Evolutionary conservation across 1,284 basidiomycete genomes (phyloP).

Genomic region (Golubevia pallescens): DNA sequence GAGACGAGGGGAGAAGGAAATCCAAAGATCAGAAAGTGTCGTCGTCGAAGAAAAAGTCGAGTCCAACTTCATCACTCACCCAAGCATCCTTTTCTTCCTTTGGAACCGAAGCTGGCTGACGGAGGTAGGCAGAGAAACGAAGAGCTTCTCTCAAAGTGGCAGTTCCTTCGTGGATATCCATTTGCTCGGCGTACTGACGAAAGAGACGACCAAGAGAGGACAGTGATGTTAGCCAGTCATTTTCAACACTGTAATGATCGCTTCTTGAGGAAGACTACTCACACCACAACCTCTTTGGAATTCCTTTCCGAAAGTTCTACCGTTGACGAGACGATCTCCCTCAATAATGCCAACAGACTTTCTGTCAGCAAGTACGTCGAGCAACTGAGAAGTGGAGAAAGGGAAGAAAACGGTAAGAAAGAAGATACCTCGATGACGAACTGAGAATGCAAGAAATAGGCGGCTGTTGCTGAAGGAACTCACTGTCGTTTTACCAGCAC

Average conservation of each 20-base stretch:
- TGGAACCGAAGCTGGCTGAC: slow-evolving; percentile 31
- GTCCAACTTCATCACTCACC: neutral
- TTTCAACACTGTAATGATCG: too few relatives aligned
- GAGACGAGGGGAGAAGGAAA: neutral
- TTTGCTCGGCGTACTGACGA: slow-evolving; percentile 45
- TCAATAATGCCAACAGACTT: slow-evolving; percentile 49
- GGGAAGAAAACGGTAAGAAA: too few relatives aligned
- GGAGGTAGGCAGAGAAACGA: slow-evolving; percentile 53
- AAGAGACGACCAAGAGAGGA: too few relatives aligned
- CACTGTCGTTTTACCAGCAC: slow-evolving; percentile 55
- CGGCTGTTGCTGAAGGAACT: too few relatives aligned
- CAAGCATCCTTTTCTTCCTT: slow-evolving; percentile 43
- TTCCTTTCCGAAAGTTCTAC: slow-evolving; percentile 33
- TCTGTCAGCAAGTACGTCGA: slow-evolving; percentile 55
- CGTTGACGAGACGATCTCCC: slow-evolving; percentile 47
- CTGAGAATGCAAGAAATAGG: too few relatives aligned
- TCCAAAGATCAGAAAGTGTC: neutral
- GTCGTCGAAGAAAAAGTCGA: neutral
- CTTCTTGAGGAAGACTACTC: too few relatives aligned
- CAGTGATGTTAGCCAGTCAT: too few relatives aligned
- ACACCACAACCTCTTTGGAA: slow-evolving; percentile 55
- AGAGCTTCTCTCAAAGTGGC: slow-evolving; percentile 51
- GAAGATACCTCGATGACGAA: too few relatives aligned
- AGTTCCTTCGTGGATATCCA: slow-evolving; percentile 55
- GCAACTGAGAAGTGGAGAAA: slow-evolving; percentile 10